Base-by-base conservation (phyloP, 208 protist species). In the Angomonas ambiguus region DNA sequence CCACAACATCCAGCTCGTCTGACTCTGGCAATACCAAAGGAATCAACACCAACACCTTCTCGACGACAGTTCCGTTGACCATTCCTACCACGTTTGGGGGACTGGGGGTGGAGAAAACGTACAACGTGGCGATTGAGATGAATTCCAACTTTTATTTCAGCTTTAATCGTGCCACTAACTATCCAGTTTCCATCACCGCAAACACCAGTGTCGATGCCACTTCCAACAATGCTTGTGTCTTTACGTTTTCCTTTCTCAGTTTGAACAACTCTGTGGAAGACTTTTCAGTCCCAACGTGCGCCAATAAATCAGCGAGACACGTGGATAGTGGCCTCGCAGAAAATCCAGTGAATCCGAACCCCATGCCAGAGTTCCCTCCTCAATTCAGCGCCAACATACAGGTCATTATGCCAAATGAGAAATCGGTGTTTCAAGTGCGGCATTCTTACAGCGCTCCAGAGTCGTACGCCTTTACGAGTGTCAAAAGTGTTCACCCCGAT, bases 361-460 rank as follows among this genome's bases (percentile, higher is more conserved):
- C 62, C 18, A 78, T 84, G 73, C 78, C 78, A 1, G 10, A 16
- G 2, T 75, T 84, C 45, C 78, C 78, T 18, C 51, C 49, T 24
- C 34, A 27, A 2, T 84, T 84, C 49, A 75, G 41, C 2, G 69
- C 74, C 4, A 55, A 80, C 34, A 72, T 84, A 56, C 67, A 77
- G 11, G 74, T 77, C 5, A 77, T 80, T 27, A 65, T 67, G 60
- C 73, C 69, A 1, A 11, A 10, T 8, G n/a, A 73, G 56, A 77
- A 70, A 30, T 67, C 60, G 24, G 28, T 73, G 10, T 77, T 51
- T 38, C 48, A 70, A 4, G 60, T 84, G 41, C 58, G 53, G 20
- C 64, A 69, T 42, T 31, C 65, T 41, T 83, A 71, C 69, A 62
- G 56, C 58, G 18, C 16, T 11, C 41, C 42, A 28, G 25, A 5